These are phyloP conservation scores for Haberlea rhodopensis DNA, from an alignment of 257 asterid species.

Conservation along the genomic window DNA sequence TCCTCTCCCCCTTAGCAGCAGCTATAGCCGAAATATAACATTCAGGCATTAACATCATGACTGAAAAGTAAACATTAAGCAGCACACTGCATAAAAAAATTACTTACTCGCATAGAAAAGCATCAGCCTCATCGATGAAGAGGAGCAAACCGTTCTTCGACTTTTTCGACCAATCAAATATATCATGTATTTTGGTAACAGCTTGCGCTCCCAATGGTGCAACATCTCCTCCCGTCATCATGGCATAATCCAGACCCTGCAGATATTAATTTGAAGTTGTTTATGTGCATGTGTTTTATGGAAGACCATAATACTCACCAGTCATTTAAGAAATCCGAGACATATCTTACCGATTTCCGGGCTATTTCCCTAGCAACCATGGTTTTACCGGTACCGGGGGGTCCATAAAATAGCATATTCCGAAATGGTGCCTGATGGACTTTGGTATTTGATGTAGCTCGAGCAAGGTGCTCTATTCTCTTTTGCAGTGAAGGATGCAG, in stretches of 20 bases:
- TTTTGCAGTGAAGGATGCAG: constrained; percentile 86
- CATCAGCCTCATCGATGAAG: constrained; percentile 98
- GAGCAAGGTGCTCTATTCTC: constrained; percentile 90
- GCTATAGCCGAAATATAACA: background rate
- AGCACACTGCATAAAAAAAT: constrained; percentile 10
- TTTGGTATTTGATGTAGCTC: constrained; percentile 95
- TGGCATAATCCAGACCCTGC: constrained; percentile 98
- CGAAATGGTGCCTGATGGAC: constrained; percentile 93
- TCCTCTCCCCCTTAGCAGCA: background rate
- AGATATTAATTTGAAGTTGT: constrained; percentile 19
- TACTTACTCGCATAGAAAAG: constrained; percentile 97
- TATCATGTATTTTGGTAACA: constrained; percentile 95
- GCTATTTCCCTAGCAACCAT: constrained; percentile 99
- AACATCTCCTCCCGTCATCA: constrained; percentile 99
- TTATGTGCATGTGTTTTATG: background rate
- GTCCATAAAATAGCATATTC: constrained; percentile 96
- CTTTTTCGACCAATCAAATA: constrained; percentile 96
- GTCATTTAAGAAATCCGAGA: background rate
- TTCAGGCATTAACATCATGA: constrained; percentile 4
- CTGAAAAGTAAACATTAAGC: constrained; percentile 1
- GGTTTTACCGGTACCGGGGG: constrained; percentile 99
- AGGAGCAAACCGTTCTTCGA: constrained; percentile 86
- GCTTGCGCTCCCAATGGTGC: constrained; percentile 96
- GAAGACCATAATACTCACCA: constrained; percentile 4
- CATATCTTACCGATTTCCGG: constrained; percentile 73